Evolutionary conservation across 371 early-diverging fungal genomes (phyloP), one percentile per base, ranked within the genome.

Genomic region (Lichtheimia corymbifera): DNA sequence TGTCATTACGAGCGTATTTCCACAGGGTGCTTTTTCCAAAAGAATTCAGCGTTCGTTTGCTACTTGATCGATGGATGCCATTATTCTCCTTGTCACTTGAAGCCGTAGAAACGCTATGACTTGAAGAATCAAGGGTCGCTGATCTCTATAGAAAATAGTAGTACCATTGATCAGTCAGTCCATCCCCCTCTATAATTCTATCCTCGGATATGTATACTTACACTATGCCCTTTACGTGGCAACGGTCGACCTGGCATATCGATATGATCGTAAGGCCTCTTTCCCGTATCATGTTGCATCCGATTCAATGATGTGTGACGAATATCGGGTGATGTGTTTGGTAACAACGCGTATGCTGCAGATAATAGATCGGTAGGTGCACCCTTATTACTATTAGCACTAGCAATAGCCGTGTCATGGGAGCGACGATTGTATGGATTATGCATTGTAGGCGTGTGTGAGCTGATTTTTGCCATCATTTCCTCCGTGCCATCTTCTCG

Each of bases 191-290:
- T 28, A 28, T 28, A 35, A 11, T 1, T 35, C 35, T 11, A 35
- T 22, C 22, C 22, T 1, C 22, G 9, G 6, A 2, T 11, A n/a
- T n/a, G n/a, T n/a, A n/a, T n/a, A 35, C 35, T 35, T 35, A 35
- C 35, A 35, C 35, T 35, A 35, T 35, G 35, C 1, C 9, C 11
- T 2, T 35, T 35, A 30, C 44, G 56, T 1, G 63, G 61, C 27
- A 63, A 35, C 13, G 80, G 75, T 24, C 59, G 53, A 49, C 70
- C 54, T 12, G 77, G 80, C 13, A 53, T 61, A 59, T 80, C 80
- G 42, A 76, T 65, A 35, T 76, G 66, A 24, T 71, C 73, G 47
- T 76, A 76, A 11, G 74, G 61, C n/a, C 62, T 59, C 15, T 55
- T 44, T 3, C 62, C 49, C 0, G 55, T 40, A 43, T 58, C 58